phyloP scores from a whole-genome alignment of 139 green algal genomes.

The Spirogloea muscicola region DNA sequence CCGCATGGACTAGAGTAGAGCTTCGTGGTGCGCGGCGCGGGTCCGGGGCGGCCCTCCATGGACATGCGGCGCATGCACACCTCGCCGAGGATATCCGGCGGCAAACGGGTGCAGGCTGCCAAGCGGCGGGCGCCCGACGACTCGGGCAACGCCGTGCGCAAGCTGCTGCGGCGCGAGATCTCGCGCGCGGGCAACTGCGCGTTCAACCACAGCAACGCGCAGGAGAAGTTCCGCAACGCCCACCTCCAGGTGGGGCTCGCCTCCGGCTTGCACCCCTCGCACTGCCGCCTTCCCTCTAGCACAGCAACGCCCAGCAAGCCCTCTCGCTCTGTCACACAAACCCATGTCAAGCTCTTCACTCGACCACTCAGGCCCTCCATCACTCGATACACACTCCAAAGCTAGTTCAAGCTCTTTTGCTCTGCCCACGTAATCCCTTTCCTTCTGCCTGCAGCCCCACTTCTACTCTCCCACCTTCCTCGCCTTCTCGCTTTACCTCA shows the following conservation, averaged over 20 bases:
- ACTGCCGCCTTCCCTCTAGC: not conserved
- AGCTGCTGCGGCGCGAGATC: constrained; percentile 39
- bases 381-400: too few relatives aligned
- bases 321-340: not conserved
- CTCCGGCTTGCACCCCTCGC: not conserved
- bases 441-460: not conserved
- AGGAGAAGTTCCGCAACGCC: constrained; percentile 47
- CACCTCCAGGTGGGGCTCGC: constrained; percentile 15
- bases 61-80: too few relatives aligned
- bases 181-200: constrained; percentile 15
- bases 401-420: not conserved
- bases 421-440: not conserved
- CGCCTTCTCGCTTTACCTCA: not conserved
- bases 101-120: too few relatives aligned
- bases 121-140: too few relatives aligned
- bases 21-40: too few relatives aligned
- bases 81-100: too few relatives aligned
- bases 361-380: too few relatives aligned
- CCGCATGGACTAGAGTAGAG: too few relatives aligned
- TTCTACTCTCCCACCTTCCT: not conserved
- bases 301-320: not conserved
- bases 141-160: too few relatives aligned
- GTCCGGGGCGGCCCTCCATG: too few relatives aligned
- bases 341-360: not conserved
- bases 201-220: constrained; percentile 24